A percentile compares a stretch with the other conserved stretches of the same genome.
phyloP scores from a whole-genome alignment of 23 red algal genomes.

The Cyanidiococcus yangmingshanensis region DNA sequence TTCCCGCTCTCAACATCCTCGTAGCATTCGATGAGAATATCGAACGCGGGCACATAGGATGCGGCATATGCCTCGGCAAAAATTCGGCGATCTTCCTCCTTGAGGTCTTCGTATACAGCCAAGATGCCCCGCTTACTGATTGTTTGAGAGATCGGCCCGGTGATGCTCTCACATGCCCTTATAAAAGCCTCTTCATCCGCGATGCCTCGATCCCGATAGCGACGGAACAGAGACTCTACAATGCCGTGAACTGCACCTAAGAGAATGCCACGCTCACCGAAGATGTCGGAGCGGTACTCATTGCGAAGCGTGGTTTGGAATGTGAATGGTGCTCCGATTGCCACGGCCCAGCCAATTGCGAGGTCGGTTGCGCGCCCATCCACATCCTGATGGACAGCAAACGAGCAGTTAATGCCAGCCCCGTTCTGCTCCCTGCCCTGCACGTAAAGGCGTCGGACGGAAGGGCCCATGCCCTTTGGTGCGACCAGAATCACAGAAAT shows the following conservation, averaged over 20 bases:
- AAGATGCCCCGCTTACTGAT: constrained; percentile 88
- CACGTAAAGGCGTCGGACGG: constrained; percentile 85
- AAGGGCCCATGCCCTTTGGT: constrained; percentile 97
- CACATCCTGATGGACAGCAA: constrained; percentile 80
- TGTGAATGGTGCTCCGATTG: constrained; percentile 64
- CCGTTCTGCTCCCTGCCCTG: constrained; percentile 84
- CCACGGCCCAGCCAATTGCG: constrained; percentile 87
- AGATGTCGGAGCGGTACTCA: constrained; percentile 95
- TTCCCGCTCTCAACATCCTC: constrained; percentile 92
- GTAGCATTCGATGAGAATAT: constrained; percentile 92
- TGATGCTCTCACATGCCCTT: constrained; percentile 67
- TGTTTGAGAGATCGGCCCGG: constrained; percentile 56
- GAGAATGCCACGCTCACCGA: constrained; percentile 90
- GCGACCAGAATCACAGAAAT: constrained; percentile 92
- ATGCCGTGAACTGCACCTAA: constrained; percentile 89
- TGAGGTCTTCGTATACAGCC: constrained; percentile 88
- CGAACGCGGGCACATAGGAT: constrained; percentile 82
- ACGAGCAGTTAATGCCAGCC: constrained; percentile 95
- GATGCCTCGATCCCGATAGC: constrained; percentile 51
- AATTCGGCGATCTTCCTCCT: constrained; percentile 43
- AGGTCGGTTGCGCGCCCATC: constrained; percentile 69
- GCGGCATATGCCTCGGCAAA: constrained; percentile 86
- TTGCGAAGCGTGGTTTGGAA: constrained; percentile 88
- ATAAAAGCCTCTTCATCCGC: constrained; percentile 69
- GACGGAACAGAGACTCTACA: constrained; percentile 67